phyloP scores from a whole-genome alignment of 108 stramenopile genomes.

The Aurantiochytrium sp. region DNA sequence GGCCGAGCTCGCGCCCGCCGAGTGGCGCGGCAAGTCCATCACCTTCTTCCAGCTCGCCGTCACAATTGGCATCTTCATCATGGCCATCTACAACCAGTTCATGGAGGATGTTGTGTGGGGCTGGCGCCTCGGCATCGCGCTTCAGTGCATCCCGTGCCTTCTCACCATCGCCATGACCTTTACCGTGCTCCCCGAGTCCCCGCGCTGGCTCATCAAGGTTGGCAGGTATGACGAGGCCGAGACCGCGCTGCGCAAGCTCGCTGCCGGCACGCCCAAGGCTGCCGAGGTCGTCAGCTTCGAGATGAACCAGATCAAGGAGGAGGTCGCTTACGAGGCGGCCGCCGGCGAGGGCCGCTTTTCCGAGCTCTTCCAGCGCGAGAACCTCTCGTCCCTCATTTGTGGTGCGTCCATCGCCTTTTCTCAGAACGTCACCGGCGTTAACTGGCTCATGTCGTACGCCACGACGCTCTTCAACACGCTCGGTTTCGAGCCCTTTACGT shows the following conservation, averaged over 20 bases:
- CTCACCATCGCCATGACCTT: not conserved
- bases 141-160: not conserved
- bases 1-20: not conserved
- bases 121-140: not conserved
- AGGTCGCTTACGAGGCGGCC: not conserved
- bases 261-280: not conserved
- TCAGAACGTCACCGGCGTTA: slow-evolving; percentile 10
- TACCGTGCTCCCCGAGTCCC: not conserved
- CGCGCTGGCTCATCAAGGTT: not conserved
- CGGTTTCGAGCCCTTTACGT: slow-evolving; percentile 4
- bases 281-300: not conserved
- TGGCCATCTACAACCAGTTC: not conserved
- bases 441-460: slow-evolving; percentile 14
- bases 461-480: slow-evolving; percentile 3
- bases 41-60: not conserved
- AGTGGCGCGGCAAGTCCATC: not conserved
- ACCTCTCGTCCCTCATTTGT: not conserved
- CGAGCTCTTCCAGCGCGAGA: not conserved
- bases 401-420: slow-evolving; percentile 1
- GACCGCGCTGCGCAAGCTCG: not conserved
- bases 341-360: not conserved
- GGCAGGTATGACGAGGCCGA: not conserved
- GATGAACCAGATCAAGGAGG: not conserved
- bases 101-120: not conserved
- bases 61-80: not conserved